Base-by-base conservation (phyloP, 192 early-diverging fungal genomes). In the Mortierella hygrophila region DNA sequence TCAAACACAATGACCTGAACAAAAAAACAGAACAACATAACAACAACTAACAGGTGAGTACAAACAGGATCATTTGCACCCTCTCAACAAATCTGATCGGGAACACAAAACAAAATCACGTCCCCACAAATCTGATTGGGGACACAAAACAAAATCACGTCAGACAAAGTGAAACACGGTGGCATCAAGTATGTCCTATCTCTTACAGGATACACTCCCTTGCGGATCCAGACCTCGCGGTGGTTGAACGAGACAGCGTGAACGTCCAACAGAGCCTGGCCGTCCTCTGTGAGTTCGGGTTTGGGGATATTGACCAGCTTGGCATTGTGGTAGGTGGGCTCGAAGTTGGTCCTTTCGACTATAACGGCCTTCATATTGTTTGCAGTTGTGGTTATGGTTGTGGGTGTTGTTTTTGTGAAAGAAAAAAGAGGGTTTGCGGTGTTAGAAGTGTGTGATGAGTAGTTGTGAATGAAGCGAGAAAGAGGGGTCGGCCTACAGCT, bases 161-260 rank as follows among this genome's bases (percentile, higher is more conserved):
- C 65, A 37, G 13, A 68, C 5, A 41, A 71, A 41, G 38, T 37
- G 38, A 41, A 71, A 71, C 23, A 23, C 23, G 40, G 37, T 2
- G 70, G 40, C 21, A 52, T 46, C 6, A 54, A 74, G n/a, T 49
- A 29, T 23, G 72, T 46, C 13, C n/a, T 16, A 74, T 15, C 21
- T 0, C 72, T 18, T 74, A 74, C 68, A 42, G 89, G 92, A 65
- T 93, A 93, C 23, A 74, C 55, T 37, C 89, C 92, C 87, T 92
- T 77, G 46, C 76, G 60, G 20, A 77, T 77, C 76, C 76, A 77
- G 38, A 77, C 52, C 49, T 77, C 76, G 47, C 44, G 70, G 41
- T 72, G 70, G 70, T 72, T 72, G 41, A 72, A 46, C 41, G 70
- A 41, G 26, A 72, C 42, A 23, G 70, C 70, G 16, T 72, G 70